These are phyloP conservation scores for Stylosanthes scabra DNA, from an alignment of 331 rosid genomes.

Conservation along the genomic window DNA sequence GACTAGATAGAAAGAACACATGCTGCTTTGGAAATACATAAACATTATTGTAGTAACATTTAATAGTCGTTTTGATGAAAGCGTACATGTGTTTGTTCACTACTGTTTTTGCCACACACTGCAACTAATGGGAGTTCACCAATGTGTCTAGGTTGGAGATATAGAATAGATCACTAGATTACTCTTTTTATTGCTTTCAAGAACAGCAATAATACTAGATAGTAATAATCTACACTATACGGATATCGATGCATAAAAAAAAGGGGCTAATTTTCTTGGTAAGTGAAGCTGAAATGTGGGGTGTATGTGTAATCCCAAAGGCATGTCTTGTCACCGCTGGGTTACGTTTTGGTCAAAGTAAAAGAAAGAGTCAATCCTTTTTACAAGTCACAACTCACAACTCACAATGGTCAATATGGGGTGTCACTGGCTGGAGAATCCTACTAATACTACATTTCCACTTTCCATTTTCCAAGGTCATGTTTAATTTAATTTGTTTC, in stretches of 20 bases:
- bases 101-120: no score
- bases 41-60: neutral
- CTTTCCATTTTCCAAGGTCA: neutral
- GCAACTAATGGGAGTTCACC: constrained; percentile 13
- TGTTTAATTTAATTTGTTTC: neutral
- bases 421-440: constrained; percentile 8
- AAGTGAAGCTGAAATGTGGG: constrained; percentile 26
- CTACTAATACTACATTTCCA: neutral
- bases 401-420: constrained; percentile 5
- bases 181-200: no score
- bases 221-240: constrained; percentile 2
- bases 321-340: constrained; percentile 54
- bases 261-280: constrained; percentile 31
- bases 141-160: constrained; percentile 25
- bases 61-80: no score
- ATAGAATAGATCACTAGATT: no score
- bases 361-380: constrained; percentile 8
- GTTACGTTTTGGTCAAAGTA: constrained; percentile 35
- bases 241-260: constrained; percentile 33
- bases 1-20: neutral
- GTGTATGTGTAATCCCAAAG: constrained; percentile 59
- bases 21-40: constrained; percentile 32
- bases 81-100: no score
- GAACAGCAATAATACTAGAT: no score
- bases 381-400: neutral